These are phyloP conservation scores for Rhizopus arrhizus DNA, from an alignment of 371 early-diverging fungal genomes.

Conservation along the genomic window DNA sequence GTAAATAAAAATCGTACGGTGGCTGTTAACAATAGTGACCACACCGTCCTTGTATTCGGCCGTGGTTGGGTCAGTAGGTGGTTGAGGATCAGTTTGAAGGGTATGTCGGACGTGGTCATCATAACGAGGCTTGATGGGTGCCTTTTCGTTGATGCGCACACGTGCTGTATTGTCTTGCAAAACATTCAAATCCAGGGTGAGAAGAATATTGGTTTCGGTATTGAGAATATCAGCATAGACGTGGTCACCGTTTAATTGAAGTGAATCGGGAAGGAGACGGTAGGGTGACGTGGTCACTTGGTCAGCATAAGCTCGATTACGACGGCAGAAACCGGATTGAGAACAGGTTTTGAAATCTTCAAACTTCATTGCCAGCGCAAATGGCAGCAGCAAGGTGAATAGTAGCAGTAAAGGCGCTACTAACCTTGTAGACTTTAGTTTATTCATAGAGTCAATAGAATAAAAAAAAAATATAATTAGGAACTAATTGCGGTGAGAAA, in stretches of 20 bases:
- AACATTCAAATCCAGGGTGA: slow-evolving; percentile 54
- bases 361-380: slow-evolving; percentile 38
- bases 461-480: too few relatives aligned
- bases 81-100: slow-evolving; percentile 48
- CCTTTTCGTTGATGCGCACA: slow-evolving; percentile 70
- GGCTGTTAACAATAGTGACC: slow-evolving; percentile 26
- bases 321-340: slow-evolving; percentile 87
- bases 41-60: slow-evolving; percentile 13
- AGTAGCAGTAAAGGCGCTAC: background rate
- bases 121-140: slow-evolving; percentile 70
- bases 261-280: slow-evolving; percentile 53
- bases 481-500: too few relatives aligned
- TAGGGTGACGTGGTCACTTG: slow-evolving; percentile 61
- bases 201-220: slow-evolving; percentile 44
- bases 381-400: background rate
- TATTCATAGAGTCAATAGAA: background rate
- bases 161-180: slow-evolving; percentile 67
- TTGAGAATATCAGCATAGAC: slow-evolving; percentile 65
- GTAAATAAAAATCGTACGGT: slow-evolving; percentile 52
- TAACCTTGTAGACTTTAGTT: slow-evolving; percentile 2
- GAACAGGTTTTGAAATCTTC: slow-evolving; percentile 92
- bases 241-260: slow-evolving; percentile 50
- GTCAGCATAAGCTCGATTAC: slow-evolving; percentile 88
- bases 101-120: slow-evolving; percentile 68
- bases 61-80: slow-evolving; percentile 17